A percentile compares a stretch with the other conserved stretches of the same genome.
These are phyloP conservation scores for Aspergillus sp. DNA, from an alignment of 2,329 filamentous ascomycete genomes.

Conservation along the genomic window DNA sequence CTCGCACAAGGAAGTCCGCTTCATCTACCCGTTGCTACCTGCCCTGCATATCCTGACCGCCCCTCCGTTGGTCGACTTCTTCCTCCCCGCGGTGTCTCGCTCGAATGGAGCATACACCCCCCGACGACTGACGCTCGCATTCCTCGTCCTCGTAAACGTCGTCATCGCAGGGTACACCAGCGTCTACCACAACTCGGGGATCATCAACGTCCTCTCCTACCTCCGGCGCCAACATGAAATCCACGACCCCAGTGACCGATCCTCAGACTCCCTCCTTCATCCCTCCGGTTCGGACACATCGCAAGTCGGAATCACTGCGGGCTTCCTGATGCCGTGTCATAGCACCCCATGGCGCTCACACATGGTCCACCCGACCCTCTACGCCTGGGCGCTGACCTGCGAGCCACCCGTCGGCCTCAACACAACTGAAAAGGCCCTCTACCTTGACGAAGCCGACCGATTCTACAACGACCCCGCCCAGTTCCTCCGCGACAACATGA, in stretches of 20 bases:
- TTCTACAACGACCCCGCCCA: conserved; percentile 70
- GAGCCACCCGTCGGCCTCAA: conserved; percentile 78
- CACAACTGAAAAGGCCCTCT: conserved; percentile 59
- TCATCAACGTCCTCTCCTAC: conserved; percentile 70
- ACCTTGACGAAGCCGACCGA: conserved; percentile 85
- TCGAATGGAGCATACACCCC: conserved; percentile 38
- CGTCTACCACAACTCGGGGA: conserved; percentile 75
- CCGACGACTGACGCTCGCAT: conserved; percentile 54
- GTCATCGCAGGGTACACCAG: conserved; percentile 72
- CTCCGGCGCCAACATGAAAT: conserved; percentile 72
- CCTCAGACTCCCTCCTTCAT: conserved; percentile 14
- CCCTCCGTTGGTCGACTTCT: conserved; percentile 64
- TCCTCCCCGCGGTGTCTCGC: conserved; percentile 48
- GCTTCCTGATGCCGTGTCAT: conserved; percentile 94
- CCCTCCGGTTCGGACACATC: not conserved
- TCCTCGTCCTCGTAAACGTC: conserved; percentile 65
- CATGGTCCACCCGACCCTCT: conserved; percentile 70
- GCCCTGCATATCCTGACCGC: conserved; percentile 80
- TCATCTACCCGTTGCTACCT: conserved; percentile 89
- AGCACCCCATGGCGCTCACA: conserved; percentile 93
- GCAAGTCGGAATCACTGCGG: conserved; percentile 51
- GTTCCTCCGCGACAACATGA: conserved; percentile 60
- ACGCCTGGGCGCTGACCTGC: conserved; percentile 83
- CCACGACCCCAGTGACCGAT: conserved; percentile 44
- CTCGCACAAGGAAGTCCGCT: conserved; percentile 94